These are phyloP conservation scores for Meyerozyma athensensis DNA, from an alignment of 1,139 yeast species.

Conservation along the genomic window DNA sequence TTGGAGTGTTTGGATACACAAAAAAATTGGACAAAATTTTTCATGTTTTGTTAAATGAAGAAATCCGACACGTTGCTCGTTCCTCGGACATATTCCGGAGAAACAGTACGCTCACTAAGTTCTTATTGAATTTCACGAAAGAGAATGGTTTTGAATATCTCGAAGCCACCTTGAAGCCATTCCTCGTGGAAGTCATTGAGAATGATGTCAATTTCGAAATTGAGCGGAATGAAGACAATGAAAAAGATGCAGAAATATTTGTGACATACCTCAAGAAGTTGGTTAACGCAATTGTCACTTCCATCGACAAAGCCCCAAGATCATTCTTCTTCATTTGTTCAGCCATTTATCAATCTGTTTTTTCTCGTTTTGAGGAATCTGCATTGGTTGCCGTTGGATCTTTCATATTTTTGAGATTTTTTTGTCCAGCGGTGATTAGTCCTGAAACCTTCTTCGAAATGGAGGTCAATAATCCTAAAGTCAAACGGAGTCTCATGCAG, in stretches of 20 bases:
- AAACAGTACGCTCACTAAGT: conserved; percentile 77
- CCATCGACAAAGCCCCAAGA: conserved; percentile 58
- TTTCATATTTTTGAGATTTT: conserved; percentile 74
- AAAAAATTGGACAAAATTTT: conserved; percentile 53
- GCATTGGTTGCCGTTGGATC: conserved; percentile 79
- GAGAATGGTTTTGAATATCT: conserved; percentile 61
- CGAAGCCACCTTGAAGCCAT: conserved; percentile 48
- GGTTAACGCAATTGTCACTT: conserved; percentile 56
- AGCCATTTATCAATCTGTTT: conserved; percentile 62
- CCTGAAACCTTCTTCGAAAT: conserved; percentile 66
- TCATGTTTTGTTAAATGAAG: conserved; percentile 53
- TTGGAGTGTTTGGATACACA: conserved; percentile 55
- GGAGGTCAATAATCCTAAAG: conserved; percentile 40
- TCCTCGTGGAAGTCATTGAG: conserved; percentile 46
- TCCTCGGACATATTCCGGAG: conserved; percentile 73
- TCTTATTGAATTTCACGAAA: conserved; percentile 68
- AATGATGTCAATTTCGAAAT: conserved; percentile 59
- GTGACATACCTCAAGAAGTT: conserved; percentile 54
- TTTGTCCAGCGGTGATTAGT: conserved; percentile 89
- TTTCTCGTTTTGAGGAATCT: conserved; percentile 62
- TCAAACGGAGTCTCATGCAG: conserved; percentile 71
- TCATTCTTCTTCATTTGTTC: conserved; percentile 74
- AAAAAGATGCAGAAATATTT: conserved; percentile 47
- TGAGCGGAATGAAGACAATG: conserved; percentile 46
- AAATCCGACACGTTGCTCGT: conserved; percentile 54